phyloP scores from a whole-genome alignment of 1,139 yeast species.

The Kodamaea derodonti region DNA sequence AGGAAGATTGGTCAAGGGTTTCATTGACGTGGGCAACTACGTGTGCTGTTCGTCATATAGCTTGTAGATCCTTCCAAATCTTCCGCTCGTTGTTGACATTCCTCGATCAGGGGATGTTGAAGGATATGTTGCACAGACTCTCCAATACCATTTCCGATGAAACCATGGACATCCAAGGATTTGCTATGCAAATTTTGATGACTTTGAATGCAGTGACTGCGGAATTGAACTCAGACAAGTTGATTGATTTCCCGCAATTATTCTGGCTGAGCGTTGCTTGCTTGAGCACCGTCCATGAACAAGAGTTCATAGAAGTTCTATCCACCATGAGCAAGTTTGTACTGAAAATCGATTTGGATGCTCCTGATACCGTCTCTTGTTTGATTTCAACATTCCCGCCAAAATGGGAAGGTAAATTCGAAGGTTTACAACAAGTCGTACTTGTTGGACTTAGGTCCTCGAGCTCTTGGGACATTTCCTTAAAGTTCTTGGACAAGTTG shows the following conservation, averaged over 20 bases:
- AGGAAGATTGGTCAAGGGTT: slow-evolving; percentile 77
- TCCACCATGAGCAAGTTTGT: slow-evolving; percentile 79
- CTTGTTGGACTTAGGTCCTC: slow-evolving; percentile 82
- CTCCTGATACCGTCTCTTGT: slow-evolving; percentile 81
- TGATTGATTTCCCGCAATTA: slow-evolving; percentile 85
- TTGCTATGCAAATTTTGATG: slow-evolving; percentile 96
- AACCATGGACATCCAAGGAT: slow-evolving; percentile 87
- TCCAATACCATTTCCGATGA: slow-evolving; percentile 92
- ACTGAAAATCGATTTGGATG: slow-evolving; percentile 80
- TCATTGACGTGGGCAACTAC: slow-evolving; percentile 95
- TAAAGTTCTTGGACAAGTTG: slow-evolving; percentile 69
- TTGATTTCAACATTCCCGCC: slow-evolving; percentile 86
- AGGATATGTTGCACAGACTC: slow-evolving; percentile 89
- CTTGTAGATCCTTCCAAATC: slow-evolving; percentile 92
- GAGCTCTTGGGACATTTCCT: slow-evolving; percentile 73
- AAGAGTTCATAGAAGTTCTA: slow-evolving; percentile 84
- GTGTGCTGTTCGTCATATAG: slow-evolving; percentile 95
- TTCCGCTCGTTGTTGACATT: slow-evolving; percentile 78
- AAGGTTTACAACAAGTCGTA: slow-evolving; percentile 77
- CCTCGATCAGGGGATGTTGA: slow-evolving; percentile 82
- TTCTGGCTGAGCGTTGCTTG: slow-evolving; percentile 98
- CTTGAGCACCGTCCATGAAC: slow-evolving; percentile 84
- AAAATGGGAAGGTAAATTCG: slow-evolving; percentile 92
- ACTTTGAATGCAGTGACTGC: slow-evolving; percentile 90
- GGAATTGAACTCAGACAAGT: slow-evolving; percentile 70